Base-by-base conservation (phyloP, 495 filamentous ascomycete genomes). In the Xylaria grammica region DNA sequence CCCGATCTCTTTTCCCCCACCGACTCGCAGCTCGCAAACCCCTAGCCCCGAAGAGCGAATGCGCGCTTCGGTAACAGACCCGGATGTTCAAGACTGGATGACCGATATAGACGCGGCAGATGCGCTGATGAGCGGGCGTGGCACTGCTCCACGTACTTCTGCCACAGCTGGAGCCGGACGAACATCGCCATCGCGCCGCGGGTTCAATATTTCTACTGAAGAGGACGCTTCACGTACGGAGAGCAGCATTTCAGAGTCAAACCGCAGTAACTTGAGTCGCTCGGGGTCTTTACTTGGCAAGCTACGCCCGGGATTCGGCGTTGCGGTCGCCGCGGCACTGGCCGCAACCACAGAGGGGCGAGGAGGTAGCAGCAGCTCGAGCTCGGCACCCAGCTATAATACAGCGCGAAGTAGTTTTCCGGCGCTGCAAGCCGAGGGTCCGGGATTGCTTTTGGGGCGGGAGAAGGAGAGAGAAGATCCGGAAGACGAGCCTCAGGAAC, bases 361-460 rank as follows among this genome's bases (percentile, higher is more conserved):
- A 56, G 70, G 74, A 62, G 67, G 71, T 0, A 74, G 74, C 27
- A 75, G 75, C 54, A 74, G 76, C 52, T 75, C 74, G 34, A 72
- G 64, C 71, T 73, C 71, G 15, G 72, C 84, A n/a, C 86, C 86
- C 26, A 89, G 84, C 52, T 93, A 89, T 72, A 86, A 82, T 40
- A 92, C 91, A 0, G 90, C 90, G 7, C 81, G 82, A 19, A 86
- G 86, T 17, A 84, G 82, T 20, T 85, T 91, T 63, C 78, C 81
- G 1, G 80, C 83, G 19, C 79, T 89, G 11, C 90, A 89, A 66
- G 81, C 83, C 9, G 89, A 94, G 71, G 88, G 86, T 0, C 88
- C 90, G 36, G 75, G 75, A 1, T 76, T 94, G 29, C 83, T 94
- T 26, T 67, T 80, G 3, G 76, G 48, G 3, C 51, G 56, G 17